Percentiles rank a stretch among this genome's conserved stretches.
phyloP scores from a whole-genome alignment of 352 stramenopile species.

The Pythium coloratum region DNA sequence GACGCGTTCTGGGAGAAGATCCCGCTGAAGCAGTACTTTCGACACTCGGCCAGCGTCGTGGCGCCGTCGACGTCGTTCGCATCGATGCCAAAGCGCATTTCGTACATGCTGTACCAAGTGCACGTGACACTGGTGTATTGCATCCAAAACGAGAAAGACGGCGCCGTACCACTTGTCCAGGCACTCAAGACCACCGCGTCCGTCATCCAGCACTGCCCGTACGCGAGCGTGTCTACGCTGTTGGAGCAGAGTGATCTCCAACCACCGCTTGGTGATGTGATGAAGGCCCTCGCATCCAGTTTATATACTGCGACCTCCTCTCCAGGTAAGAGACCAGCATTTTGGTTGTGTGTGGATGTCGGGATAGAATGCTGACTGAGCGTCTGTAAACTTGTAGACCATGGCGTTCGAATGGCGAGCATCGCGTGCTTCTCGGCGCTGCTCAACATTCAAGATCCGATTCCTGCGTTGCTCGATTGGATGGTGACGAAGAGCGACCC shows the following conservation, averaged over 20 bases:
- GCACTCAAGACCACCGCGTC: slow-evolving; percentile 73
- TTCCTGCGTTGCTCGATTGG: slow-evolving; percentile 69
- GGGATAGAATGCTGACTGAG: neutral
- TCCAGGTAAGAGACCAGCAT: slow-evolving; percentile 36
- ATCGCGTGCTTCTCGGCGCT: slow-evolving; percentile 79
- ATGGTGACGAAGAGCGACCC: slow-evolving; percentile 56
- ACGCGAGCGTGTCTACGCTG: slow-evolving; percentile 52
- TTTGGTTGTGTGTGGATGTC: neutral
- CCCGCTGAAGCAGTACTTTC: slow-evolving; percentile 80
- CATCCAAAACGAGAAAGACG: slow-evolving; percentile 78
- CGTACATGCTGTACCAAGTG: slow-evolving; percentile 83
- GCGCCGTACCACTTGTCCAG: slow-evolving; percentile 47
- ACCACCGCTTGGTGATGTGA: slow-evolving; percentile 56
- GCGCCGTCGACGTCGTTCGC: slow-evolving; percentile 72
- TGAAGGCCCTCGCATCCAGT: slow-evolving; percentile 69
- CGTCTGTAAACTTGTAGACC: slow-evolving; percentile 38
- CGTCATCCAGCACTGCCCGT: slow-evolving; percentile 80
- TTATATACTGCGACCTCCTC: slow-evolving; percentile 61
- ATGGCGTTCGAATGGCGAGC: slow-evolving; percentile 75
- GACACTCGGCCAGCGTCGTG: slow-evolving; percentile 44
- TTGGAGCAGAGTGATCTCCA: slow-evolving; percentile 54
- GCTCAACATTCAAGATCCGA: slow-evolving; percentile 67
- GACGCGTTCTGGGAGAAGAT: slow-evolving; percentile 85
- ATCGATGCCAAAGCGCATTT: slow-evolving; percentile 83
- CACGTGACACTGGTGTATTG: slow-evolving; percentile 81